phyloP scores from a whole-genome alignment of 192 early-diverging fungal species.

The Coemansia sp. region DNA sequence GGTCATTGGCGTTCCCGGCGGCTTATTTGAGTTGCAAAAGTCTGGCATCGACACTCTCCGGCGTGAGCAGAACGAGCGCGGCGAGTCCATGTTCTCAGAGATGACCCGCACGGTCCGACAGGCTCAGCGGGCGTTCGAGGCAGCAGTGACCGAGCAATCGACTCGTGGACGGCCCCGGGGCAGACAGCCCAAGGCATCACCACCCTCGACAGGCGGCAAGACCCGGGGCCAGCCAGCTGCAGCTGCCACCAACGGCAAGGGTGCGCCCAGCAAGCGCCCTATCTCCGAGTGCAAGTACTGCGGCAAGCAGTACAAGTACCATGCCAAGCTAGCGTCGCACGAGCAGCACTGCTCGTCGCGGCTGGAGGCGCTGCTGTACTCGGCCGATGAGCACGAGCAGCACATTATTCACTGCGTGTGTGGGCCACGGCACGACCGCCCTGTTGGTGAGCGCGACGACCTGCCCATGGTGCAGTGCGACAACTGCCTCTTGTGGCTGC shows the following conservation, averaged over 20 bases:
- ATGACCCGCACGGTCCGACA: conserved; percentile 19
- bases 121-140: conserved; percentile 36
- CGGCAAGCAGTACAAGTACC: conserved; percentile 63
- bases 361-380: conserved; percentile 54
- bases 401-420: conserved; percentile 54
- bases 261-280: conserved; percentile 17
- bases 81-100: conserved; percentile 12
- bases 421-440: conserved; percentile 46
- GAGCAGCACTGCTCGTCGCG: conserved; percentile 56
- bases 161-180: conserved; percentile 15
- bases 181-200: conserved; percentile 5
- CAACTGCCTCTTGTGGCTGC: conserved; percentile 68
- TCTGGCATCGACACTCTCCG: conserved; percentile 11
- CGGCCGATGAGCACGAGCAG: conserved; percentile 51
- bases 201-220: conserved; percentile 3
- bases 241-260: background rate
- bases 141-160: conserved; percentile 24
- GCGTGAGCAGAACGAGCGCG: conserved; percentile 21
- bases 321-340: conserved; percentile 59
- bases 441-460: conserved; percentile 43
- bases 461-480: conserved; percentile 74
- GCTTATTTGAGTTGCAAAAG: conserved; percentile 26
- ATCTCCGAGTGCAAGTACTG: conserved; percentile 60
- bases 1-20: conserved; percentile 42
- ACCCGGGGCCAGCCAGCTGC: background rate